Evolutionary conservation across 176 grass and related monocot genomes (phyloP).

Genomic region (Tuctoria greenei): DNA sequence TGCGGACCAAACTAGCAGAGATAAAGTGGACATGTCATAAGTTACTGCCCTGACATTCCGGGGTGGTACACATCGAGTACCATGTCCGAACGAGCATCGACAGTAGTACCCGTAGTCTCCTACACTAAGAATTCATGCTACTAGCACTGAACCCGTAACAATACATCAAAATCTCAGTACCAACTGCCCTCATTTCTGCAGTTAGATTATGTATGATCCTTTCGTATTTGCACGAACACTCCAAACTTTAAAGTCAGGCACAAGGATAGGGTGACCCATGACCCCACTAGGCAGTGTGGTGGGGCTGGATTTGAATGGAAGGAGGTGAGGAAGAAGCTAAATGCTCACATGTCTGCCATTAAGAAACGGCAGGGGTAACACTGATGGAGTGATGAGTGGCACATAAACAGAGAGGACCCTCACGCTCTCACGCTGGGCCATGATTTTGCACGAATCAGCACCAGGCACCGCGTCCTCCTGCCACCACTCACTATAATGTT

Average conservation of each 20-base stretch:
- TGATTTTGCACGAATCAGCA: slow-evolving; percentile 25
- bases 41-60: slow-evolving; percentile 10
- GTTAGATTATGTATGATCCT: neutral
- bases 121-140: neutral
- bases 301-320: slow-evolving; percentile 7
- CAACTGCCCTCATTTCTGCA: neutral
- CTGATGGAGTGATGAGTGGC: neutral
- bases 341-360: slow-evolving; percentile 31
- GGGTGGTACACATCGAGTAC: neutral
- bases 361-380: slow-evolving; percentile 28
- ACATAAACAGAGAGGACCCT: slow-evolving; percentile 13
- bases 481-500: neutral
- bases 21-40: slow-evolving; percentile 29
- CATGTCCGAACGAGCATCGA: neutral
- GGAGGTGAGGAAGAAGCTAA: slow-evolving; percentile 11
- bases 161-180: neutral
- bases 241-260: neutral
- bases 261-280: slow-evolving; percentile 12
- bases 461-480: slow-evolving; percentile 32
- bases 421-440: slow-evolving; percentile 18
- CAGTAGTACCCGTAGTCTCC: neutral
- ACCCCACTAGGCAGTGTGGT: neutral
- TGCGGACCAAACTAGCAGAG: neutral
- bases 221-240: neutral
- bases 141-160: no score